Evolutionary conservation across 2,329 filamentous ascomycete species (phyloP), one percentile per base, ranked within the genome.

Genomic region (Cordyceps cicadae): DNA sequence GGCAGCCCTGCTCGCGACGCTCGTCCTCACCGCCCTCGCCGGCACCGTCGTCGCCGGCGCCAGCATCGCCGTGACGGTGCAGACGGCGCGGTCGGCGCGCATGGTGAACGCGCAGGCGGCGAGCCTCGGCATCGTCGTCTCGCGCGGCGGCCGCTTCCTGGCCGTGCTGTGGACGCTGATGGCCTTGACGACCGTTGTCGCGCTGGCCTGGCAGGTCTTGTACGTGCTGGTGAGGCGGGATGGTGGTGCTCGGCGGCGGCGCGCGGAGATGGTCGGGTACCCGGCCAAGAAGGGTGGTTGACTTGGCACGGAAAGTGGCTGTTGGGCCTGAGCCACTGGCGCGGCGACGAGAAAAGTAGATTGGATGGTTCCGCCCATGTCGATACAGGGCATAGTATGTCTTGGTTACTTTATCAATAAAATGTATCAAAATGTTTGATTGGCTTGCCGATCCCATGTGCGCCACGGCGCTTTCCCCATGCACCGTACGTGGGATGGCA

Each of bases 31-130:
- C 1, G 59, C 67, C 0, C 68, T 78, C 4, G 76, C 71, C 8
- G 67, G 71, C 3, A 59, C 77, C 3, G 63, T 70, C 11, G 72
- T 80, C 17, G 65, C 74, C 24, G 67, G 79, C 46, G 75, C 72
- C 32, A 79, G 76, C 65, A 72, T 79, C 34, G 63, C 79, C 63
- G 72, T 74, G 49, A 79, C 77, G 4, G 72, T 76, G 1, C 26
- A 46, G 39, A 43, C 17, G 8, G n/a, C 24, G 5, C n/a, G 11
- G 8, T 45, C 39, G 11, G 34, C 21, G 15, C 24, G 41, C 6
- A 12, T 9, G 14, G 7, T 55, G 24, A 55, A 55, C 26, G 17
- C 3, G 41, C 15, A 15, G 3, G 46, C 53, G 17, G n/a, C 11
- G 2, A 8, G 41, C 8, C 15, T 55, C 24, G 41, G 41, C 0